These are phyloP conservation scores for Plasmodium malariae DNA, from an alignment of 169 alveolate genomes.

Conservation along the genomic window DNA sequence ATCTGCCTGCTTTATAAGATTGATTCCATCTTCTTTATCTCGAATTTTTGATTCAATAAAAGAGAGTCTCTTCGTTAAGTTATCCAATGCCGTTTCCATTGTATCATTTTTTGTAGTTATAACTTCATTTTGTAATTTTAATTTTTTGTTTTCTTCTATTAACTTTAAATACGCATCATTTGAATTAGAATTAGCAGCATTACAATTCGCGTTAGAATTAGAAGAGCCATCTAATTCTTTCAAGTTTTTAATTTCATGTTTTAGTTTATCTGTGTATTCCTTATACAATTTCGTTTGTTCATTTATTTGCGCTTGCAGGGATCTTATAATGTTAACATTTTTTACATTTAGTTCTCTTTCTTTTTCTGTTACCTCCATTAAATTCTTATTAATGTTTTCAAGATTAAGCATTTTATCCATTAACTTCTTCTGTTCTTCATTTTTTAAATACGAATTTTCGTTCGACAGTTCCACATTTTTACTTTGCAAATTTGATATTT, in stretches of 20 bases:
- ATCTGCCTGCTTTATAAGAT: constrained; percentile 65
- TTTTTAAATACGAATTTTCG: constrained; percentile 32
- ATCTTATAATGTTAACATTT: constrained; percentile 58
- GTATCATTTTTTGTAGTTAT: constrained; percentile 70
- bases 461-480: constrained; percentile 24
- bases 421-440: constrained; percentile 56
- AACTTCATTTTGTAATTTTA: constrained; percentile 72
- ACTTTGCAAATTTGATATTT: constrained; percentile 22
- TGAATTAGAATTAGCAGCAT: not conserved
- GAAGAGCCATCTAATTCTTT: constrained; percentile 8
- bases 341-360: constrained; percentile 74
- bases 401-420: constrained; percentile 23
- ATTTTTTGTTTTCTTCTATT: constrained; percentile 74
- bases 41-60: constrained; percentile 69
- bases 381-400: constrained; percentile 57
- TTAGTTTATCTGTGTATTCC: constrained; percentile 58
- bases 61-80: constrained; percentile 53
- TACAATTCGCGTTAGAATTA: not conserved
- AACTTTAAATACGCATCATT: not conserved
- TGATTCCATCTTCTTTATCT: constrained; percentile 59
- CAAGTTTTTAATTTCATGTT: constrained; percentile 29
- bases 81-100: constrained; percentile 53
- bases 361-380: constrained; percentile 62
- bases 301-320: constrained; percentile 58
- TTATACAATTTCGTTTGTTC: constrained; percentile 74